Percentiles rank a stretch among this genome's conserved stretches.
Evolutionary conservation across 805 yeast species (phyloP).

Genomic region (Candida endomychidarum): DNA sequence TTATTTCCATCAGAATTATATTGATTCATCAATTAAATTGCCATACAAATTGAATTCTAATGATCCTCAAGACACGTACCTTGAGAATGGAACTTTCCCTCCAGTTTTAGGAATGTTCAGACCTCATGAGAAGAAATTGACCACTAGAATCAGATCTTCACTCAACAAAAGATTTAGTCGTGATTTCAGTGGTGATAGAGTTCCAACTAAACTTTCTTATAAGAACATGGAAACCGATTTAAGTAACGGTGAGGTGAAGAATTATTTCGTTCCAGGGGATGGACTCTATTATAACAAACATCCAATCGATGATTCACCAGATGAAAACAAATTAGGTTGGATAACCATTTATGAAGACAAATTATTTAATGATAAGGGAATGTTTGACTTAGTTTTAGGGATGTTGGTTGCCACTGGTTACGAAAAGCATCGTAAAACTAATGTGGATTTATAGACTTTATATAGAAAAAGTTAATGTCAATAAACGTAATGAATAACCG

Average conservation of each 20-base stretch:
- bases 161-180: slow-evolving; percentile 24
- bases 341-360: slow-evolving; percentile 55
- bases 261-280: slow-evolving; percentile 51
- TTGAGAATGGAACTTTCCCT: slow-evolving; percentile 21
- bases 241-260: slow-evolving; percentile 24
- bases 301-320: slow-evolving; percentile 62
- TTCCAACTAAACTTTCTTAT: slow-evolving; percentile 9
- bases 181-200: slow-evolving; percentile 1
- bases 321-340: slow-evolving; percentile 64
- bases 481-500: no score
- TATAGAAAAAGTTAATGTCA: background rate
- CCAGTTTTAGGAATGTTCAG: slow-evolving; percentile 40
- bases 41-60: slow-evolving; percentile 12
- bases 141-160: slow-evolving; percentile 38
- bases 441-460: background rate
- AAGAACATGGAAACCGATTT: slow-evolving; percentile 22
- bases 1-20: slow-evolving; percentile 38
- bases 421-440: no score
- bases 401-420: slow-evolving; percentile 51
- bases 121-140: slow-evolving; percentile 38
- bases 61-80: slow-evolving; percentile 26
- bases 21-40: slow-evolving; percentile 15
- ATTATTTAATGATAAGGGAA: slow-evolving; percentile 35
- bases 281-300: slow-evolving; percentile 46
- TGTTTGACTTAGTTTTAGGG: slow-evolving; percentile 56